Evolutionary conservation across 129 eudicot genomes (phyloP), one percentile per base, ranked within the genome.

Genomic region (Pseudognaphalium luteoalbum): DNA sequence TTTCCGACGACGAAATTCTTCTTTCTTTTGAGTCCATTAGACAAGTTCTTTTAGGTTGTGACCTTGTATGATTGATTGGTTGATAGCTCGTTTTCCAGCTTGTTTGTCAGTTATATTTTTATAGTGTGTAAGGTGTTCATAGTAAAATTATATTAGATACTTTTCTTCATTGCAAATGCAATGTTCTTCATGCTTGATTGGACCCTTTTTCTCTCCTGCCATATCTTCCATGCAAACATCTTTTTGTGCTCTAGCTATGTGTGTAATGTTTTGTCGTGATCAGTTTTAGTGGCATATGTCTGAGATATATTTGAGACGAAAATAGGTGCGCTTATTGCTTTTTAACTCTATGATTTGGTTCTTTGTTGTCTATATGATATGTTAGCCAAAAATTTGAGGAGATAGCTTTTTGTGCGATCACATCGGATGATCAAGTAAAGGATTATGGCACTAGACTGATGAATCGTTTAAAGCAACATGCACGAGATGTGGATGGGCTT

Each of bases 351-450:
- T 76, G 15, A 86, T 39, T 44, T 70, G 59, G 16, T 66, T 50
- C 33, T 20, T 79, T 54, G 56, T 68, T 73, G 33, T 52, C 33
- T 61, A 57, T 72, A 37, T 60, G 65, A 12, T 62, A 51, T 15
- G 78, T 76, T 67, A 94, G 98, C 88, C 98, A 94, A 84, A 94
- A 87, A 75, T 94, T 94, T 78, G 98, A 97, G 50, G 98, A 94
- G 86, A 94, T 94, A 81, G 98, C 98, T 63, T 94, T 94, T 81
- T 94, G 98, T 79, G 98, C 98, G 61, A 94, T 94, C 57, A 91
- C 97, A 25, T 88, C 97, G 15, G 97, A 94, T 87, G 98, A 94
- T 67, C 98, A 94, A 94, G 98, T 91, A 70, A 94, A 94, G 80
- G 98, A 97, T 79, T 94, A 94, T 86, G 98, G 98, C 19, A 94